Evolutionary conservation across 768 basidiomycete genomes (phyloP).

Genomic region (Trametes cingulata): DNA sequence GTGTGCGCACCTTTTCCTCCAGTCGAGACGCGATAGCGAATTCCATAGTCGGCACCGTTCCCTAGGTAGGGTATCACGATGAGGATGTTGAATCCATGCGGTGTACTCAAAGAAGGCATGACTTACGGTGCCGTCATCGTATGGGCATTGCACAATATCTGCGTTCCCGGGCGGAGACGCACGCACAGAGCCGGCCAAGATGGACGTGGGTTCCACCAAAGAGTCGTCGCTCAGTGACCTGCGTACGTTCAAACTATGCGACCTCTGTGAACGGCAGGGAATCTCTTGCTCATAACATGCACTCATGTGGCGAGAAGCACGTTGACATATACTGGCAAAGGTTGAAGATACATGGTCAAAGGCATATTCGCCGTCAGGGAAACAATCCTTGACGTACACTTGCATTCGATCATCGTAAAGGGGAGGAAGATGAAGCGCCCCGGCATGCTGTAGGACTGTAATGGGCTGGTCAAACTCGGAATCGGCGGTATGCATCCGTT

Average conservation of each 20-base stretch:
- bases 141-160: no score
- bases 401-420: slow-evolving; percentile 2
- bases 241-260: not conserved
- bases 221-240: not conserved
- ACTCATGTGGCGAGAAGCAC: slow-evolving; percentile 1
- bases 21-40: no score
- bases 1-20: no score
- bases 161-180: no score
- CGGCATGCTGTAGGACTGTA: not conserved
- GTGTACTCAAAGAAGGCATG: no score
- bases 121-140: no score
- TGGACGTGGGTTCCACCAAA: not conserved
- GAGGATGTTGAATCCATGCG: no score
- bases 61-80: no score
- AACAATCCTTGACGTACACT: not conserved
- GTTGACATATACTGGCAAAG: not conserved
- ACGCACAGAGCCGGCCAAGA: not conserved
- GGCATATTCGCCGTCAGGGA: not conserved
- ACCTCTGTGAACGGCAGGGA: not conserved
- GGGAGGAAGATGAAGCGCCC: not conserved
- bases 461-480: not conserved
- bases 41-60: no score
- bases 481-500: not conserved
- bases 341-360: no score
- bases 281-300: no score